Percentiles rank a stretch among this genome's conserved stretches.
Evolutionary conservation across 768 basidiomycete species (phyloP).

Genomic region (Stropharia rugosoannulata): DNA sequence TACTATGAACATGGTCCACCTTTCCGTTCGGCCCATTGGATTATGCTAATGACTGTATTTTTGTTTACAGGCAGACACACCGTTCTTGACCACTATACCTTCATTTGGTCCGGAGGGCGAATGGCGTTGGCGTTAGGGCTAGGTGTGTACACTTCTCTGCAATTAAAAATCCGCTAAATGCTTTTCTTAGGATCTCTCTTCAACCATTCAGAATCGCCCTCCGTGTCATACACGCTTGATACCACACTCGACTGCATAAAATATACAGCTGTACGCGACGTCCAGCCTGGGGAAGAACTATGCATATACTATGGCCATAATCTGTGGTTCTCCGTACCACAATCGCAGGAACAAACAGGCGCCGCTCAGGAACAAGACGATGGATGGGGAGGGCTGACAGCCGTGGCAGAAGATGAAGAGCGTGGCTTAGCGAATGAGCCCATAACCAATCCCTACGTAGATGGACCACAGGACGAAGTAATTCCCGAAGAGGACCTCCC

Average conservation of each 20-base stretch:
- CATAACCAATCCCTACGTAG: conserved; percentile 25
- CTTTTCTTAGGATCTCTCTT: conserved; percentile 64
- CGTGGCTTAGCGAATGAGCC: conserved; percentile 2
- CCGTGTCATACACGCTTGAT: conserved; percentile 66
- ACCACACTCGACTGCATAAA: conserved; percentile 53
- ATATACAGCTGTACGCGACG: conserved; percentile 53
- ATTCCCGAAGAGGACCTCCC: conserved; percentile 63
- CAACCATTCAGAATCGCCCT: conserved; percentile 72
- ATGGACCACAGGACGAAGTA: conserved; percentile 43
- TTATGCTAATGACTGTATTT: neutral
- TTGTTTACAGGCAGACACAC: conserved; percentile 45
- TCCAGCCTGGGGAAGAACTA: conserved; percentile 67
- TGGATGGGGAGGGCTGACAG: conserved; percentile 45
- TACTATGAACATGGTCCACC: conserved; percentile 58
- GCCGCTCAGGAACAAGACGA: conserved; percentile 30
- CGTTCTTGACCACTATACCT: conserved; percentile 72
- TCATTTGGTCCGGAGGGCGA: conserved; percentile 69
- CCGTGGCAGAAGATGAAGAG: conserved; percentile 18
- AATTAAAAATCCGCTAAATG: neutral
- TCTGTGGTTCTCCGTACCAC: conserved; percentile 59
- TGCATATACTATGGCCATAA: conserved; percentile 77
- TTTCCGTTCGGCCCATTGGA: neutral
- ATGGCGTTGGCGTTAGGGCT: conserved; percentile 81
- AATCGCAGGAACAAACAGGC: neutral
- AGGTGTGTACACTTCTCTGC: conserved; percentile 43